A percentile compares a stretch with the other conserved stretches of the same genome.
Conservation (phyloP, 148 eudicot genomes). For the Fagopyrum homotropicum region DNA sequence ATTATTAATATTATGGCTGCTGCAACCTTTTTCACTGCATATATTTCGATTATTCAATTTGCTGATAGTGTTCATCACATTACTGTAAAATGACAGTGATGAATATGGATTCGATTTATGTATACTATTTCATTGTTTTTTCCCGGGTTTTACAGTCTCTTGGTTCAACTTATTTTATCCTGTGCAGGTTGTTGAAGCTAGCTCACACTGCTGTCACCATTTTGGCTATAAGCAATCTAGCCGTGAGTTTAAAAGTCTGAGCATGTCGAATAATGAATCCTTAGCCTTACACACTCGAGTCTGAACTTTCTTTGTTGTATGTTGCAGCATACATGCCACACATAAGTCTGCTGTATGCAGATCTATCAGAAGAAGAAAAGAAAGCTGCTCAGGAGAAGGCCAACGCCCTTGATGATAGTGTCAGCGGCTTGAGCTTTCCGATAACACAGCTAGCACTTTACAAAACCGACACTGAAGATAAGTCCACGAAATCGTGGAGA, state of each 20-base stretch:
- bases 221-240: slow-evolving; percentile 54
- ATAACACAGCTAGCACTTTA: slow-evolving; percentile 63
- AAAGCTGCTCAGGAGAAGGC: slow-evolving; percentile 75
- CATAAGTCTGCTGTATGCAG: slow-evolving; percentile 80
- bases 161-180: background rate
- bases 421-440: slow-evolving; percentile 57
- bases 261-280: background rate
- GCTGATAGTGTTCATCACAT: background rate
- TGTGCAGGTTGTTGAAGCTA: slow-evolving; percentile 56
- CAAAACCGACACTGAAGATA: slow-evolving; percentile 78
- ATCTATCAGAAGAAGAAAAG: slow-evolving; percentile 79
- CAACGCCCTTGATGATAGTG: slow-evolving; percentile 45
- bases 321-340: slow-evolving; percentile 96
- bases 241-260: slow-evolving; percentile 37
- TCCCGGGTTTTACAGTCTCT: background rate
- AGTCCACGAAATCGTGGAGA: slow-evolving; percentile 80
- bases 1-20: background rate
- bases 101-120: background rate
- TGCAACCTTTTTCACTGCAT: background rate
- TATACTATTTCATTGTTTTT: too few relatives aligned
- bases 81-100: background rate
- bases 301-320: background rate
- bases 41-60: background rate
- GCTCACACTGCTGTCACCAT: slow-evolving; percentile 53
- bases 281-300: background rate